Evolutionary conservation across 148 eudicot species (phyloP), one percentile per base, ranked within the genome.

Genomic region (Pharnaceum exiguum): DNA sequence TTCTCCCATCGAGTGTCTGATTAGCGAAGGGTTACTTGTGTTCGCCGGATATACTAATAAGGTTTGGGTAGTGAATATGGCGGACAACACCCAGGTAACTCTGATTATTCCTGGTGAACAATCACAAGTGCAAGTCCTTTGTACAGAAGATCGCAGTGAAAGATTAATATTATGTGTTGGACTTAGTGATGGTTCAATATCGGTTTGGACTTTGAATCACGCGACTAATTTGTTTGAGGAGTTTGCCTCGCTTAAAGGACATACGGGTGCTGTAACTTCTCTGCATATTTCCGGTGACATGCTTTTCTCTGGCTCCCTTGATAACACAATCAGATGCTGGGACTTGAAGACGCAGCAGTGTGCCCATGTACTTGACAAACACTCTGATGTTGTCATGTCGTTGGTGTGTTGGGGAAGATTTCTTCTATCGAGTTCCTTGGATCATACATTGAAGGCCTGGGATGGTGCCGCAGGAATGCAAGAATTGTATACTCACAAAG

Each of bases 271-370:
- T 43, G 81, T 86, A 4, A 32, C 71, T 54, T 74, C 95, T 6
- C 75, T 86, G 35, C n/a, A 35, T 38, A 10, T 73, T 50, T 89
- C 84, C 19, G 77, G 70, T 50, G 30, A 65, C 4, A 51, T 55
- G 62, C 83, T 84, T 35, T 84, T 69, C 55, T 87, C 90, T 2
- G 84, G 82, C 43, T 87, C 88, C 7, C 37, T 51, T 53, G 90
- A 87, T 50, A 66, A 60, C 18, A 79, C 80, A 3, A 65, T 84
- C 57, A 75, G 60, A 73, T 75, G 69, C 13, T 87, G 96, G 96
- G 80, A 84, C 66, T 37, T 62, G 35, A 57, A 79, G 22, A 71
- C 53, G 30, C 50, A 82, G 53, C 38, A 56, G 4, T 78, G 89
- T 18, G 17, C 72, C 52, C 84, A 82, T 12, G 72, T 77, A 0